phyloP scores from a whole-genome alignment of 1,139 yeast species.

The Candida pseudoviswanathii region DNA sequence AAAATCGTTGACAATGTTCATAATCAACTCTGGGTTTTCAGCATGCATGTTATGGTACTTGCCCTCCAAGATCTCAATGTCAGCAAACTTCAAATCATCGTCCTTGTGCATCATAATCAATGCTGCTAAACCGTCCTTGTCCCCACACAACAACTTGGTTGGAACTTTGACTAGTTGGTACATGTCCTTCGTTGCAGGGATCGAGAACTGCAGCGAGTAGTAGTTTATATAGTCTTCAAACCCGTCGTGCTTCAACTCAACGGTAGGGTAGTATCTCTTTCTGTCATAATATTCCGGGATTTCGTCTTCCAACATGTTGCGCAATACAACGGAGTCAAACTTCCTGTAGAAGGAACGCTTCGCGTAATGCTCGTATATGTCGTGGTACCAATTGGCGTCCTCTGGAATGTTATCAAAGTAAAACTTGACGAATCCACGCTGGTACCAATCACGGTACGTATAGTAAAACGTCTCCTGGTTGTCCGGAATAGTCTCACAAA shows the following conservation, averaged over 20 bases:
- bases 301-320: slow-evolving; percentile 48
- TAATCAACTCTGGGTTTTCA: slow-evolving; percentile 52
- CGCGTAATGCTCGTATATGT: slow-evolving; percentile 45
- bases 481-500: slow-evolving; percentile 27
- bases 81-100: slow-evolving; percentile 9
- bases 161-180: slow-evolving; percentile 38
- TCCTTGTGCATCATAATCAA: slow-evolving; percentile 2
- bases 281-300: slow-evolving; percentile 32
- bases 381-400: slow-evolving; percentile 28
- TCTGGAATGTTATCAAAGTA: slow-evolving; percentile 15
- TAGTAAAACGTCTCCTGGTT: slow-evolving; percentile 17
- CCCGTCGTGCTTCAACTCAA: slow-evolving; percentile 17
- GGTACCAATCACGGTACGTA: slow-evolving; percentile 23
- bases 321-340: slow-evolving; percentile 46
- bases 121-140: slow-evolving; percentile 28
- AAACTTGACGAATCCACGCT: slow-evolving; percentile 24
- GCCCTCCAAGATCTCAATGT: slow-evolving; percentile 38
- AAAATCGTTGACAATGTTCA: slow-evolving; percentile 13
- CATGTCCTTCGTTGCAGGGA: slow-evolving; percentile 32
- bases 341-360: slow-evolving; percentile 47
- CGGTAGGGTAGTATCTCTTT: slow-evolving; percentile 36
- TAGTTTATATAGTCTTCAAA: slow-evolving; percentile 15
- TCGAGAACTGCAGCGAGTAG: slow-evolving; percentile 32
- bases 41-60: slow-evolving; percentile 51
- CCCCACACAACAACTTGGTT: slow-evolving; percentile 51